Conservation (phyloP, 768 basidiomycete genomes). For the Tephrocybe sp. region DNA sequence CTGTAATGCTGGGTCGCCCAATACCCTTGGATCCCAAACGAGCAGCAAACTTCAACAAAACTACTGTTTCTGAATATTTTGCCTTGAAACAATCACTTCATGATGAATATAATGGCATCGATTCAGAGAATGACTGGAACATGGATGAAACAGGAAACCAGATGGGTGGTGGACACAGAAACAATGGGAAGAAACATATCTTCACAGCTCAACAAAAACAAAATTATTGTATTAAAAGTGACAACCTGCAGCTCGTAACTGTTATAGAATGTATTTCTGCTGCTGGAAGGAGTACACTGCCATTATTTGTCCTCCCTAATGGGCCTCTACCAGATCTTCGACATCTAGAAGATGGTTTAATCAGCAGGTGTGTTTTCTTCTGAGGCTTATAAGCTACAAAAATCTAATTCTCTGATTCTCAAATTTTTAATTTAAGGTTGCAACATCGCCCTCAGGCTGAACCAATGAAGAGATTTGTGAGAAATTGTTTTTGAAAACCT, state of each 20-base stretch:
- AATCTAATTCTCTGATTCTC: not conserved
- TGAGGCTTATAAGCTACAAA: too few species aligned
- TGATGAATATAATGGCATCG: not conserved
- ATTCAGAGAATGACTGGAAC: not conserved
- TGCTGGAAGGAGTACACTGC: not conserved
- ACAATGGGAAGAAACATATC: not conserved
- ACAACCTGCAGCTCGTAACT: not conserved
- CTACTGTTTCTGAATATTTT: not conserved
- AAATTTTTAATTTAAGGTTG: not conserved
- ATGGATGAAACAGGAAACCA: constrained; percentile 1
- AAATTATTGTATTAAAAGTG: not conserved
- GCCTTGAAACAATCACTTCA: not conserved
- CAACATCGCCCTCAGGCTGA: not conserved
- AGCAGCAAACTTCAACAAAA: not conserved
- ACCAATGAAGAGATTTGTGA: not conserved
- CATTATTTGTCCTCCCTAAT: not conserved
- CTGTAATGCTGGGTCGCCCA: too few species aligned
- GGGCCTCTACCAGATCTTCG: not conserved
- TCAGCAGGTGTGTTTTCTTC: not conserved
- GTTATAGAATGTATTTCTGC: constrained; percentile 1
- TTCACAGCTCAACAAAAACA: not conserved
- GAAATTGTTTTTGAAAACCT: not conserved
- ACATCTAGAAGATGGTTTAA: not conserved
- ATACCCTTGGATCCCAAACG: too few species aligned
- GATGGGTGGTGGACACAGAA: not conserved